Percentiles rank a stretch among this genome's conserved stretches.
These are phyloP conservation scores for Quercus tomentella DNA, from an alignment of 331 rosid species.

Conservation along the genomic window DNA sequence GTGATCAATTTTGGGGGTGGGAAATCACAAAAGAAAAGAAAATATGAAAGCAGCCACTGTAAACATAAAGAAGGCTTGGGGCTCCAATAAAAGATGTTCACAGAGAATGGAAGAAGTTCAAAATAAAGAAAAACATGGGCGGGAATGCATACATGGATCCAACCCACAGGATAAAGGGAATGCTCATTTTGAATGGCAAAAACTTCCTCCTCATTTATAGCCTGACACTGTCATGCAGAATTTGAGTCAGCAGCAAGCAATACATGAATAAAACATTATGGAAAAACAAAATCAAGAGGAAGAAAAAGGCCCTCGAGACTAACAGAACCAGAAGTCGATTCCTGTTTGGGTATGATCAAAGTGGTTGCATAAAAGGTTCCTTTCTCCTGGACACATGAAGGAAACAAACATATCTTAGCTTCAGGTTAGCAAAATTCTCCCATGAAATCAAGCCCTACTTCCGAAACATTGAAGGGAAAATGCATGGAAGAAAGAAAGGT, in stretches of 20 bases:
- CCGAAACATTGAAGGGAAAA: not conserved
- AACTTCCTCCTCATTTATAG: conserved; percentile 71
- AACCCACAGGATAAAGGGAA: conserved; percentile 76
- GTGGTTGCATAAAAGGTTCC: conserved; percentile 73
- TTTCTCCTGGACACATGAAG: conserved; percentile 44
- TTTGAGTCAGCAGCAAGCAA: conserved; percentile 30
- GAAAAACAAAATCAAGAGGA: conserved; percentile 11
- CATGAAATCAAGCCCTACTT: conserved; percentile 5
- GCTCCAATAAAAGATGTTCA: too few species aligned
- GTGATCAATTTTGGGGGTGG: too few species aligned
- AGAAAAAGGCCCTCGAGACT: conserved; percentile 23
- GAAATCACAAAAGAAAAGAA: too few species aligned
- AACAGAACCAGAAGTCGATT: conserved; percentile 78
- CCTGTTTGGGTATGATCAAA: conserved; percentile 86
- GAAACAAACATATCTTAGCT: conserved; percentile 21
- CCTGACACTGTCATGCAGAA: conserved; percentile 61
- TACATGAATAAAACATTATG: conserved; percentile 13
- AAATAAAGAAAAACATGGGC: not conserved
- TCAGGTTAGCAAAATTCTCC: conserved; percentile 1
- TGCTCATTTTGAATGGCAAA: conserved; percentile 65
- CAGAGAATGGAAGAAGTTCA: not conserved
- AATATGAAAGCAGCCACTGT: too few species aligned
- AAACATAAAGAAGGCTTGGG: too few species aligned
- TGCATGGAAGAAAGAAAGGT: not conserved
- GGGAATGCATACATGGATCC: conserved; percentile 72